phyloP scores from a whole-genome alignment of 2,329 filamentous ascomycete species.

The Madurella fahalii region DNA sequence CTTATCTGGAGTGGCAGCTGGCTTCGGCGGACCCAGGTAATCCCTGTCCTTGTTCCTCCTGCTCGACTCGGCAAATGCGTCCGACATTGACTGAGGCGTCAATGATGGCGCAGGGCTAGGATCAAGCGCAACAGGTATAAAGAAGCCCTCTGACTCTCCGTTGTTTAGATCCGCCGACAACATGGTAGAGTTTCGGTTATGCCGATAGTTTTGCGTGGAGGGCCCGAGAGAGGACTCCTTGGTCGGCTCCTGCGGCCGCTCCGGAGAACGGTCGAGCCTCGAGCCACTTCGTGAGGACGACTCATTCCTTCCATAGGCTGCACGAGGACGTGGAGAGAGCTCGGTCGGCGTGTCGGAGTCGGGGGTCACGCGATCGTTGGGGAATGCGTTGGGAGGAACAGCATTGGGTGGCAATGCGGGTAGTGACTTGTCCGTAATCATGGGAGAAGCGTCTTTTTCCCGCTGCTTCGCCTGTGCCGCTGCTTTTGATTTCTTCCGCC shows the following conservation, averaged over 20 bases:
- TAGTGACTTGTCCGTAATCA: conserved; percentile 84
- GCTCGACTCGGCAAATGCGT: conserved; percentile 41
- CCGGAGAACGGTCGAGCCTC: conserved; percentile 51
- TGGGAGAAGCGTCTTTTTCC: conserved; percentile 60
- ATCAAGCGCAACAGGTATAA: conserved; percentile 73
- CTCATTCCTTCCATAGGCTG: conserved; percentile 48
- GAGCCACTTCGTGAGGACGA: conserved; percentile 53
- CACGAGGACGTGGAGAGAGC: conserved; percentile 59
- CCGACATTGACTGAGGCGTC: conserved; percentile 52
- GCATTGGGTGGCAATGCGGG: conserved; percentile 83
- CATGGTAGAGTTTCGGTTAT: conserved; percentile 69
- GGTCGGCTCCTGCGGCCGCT: conserved; percentile 41
- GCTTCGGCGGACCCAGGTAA: conserved; percentile 51
- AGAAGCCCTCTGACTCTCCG: conserved; percentile 62
- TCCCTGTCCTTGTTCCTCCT: conserved; percentile 52
- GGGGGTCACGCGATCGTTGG: conserved; percentile 54
- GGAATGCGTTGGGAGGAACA: conserved; percentile 58
- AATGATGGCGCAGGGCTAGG: conserved; percentile 57
- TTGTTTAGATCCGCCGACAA: conserved; percentile 43
- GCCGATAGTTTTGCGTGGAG: conserved; percentile 72
- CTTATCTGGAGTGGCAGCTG: conserved; percentile 39
- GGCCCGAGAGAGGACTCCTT: conserved; percentile 62
- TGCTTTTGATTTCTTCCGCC: conserved; percentile 79
- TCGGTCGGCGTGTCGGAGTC: conserved; percentile 67
- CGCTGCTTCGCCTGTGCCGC: conserved; percentile 56